Base-by-base conservation (phyloP, 495 filamentous ascomycete species). In the Penicillium canescens region DNA sequence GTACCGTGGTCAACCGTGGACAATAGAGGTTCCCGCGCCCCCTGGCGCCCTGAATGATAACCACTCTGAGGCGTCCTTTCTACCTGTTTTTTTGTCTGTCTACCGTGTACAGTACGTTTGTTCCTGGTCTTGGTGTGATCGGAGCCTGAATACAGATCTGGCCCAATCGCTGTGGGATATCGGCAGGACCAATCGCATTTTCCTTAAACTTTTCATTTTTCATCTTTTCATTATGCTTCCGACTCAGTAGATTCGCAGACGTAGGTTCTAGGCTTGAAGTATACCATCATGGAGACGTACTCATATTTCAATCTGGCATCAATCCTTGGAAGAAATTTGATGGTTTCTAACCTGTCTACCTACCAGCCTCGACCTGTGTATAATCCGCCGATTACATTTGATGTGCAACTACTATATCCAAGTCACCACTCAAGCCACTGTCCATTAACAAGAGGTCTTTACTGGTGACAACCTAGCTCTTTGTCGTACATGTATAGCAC, bases 21-120 rank as follows among this genome's bases (percentile, higher is more conserved):
- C 24, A 46, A 39, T 46, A 59, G 46, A 59, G 42, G 28, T 21
- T 28, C 38, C 34, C 21, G 51, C 45, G 40, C 45, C 38, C 34
- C 34, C 24, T 33, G 44, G 50, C 44, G 50, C 46, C 41, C 45
- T 58, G 50, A 52, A 53, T 52, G 38, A 59, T 55, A 43, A 46
- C 39, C 41, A 34, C 33, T 37, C 21, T 33, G 50, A 46, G 54
- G 60, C 52, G 63, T 61, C 53, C 18, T 11, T 28, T 52, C 55
- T 53, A 31, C 28, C 7, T 31, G 28, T 59, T 63, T 63, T 52
- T 60, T 61, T 66, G 59, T 66, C 56, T 66, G 55, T 67, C 54
- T 55, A 65, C 66, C 60, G 62, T 76, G 73, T 76, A 76, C 68
- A 76, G 71, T 76, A 76, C 57, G 63, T 68, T 48, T 69, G 69